A percentile compares a stretch with the other conserved stretches of the same genome.
Evolutionary conservation across 2,329 filamentous ascomycete genomes (phyloP).

Genomic region (Exophiala phaeomuriformis): DNA sequence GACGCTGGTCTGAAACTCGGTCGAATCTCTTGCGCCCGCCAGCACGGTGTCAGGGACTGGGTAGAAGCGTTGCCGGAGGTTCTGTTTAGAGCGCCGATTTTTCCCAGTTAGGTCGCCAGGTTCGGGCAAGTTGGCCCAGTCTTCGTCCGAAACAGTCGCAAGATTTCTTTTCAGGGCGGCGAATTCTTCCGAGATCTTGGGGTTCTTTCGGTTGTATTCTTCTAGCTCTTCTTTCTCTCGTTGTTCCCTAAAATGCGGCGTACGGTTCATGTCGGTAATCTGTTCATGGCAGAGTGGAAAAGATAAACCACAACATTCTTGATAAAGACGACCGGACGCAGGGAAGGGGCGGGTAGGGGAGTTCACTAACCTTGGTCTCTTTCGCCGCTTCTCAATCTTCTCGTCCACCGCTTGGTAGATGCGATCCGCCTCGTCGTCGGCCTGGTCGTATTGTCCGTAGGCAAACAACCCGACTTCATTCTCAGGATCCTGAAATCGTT

Average conservation of each 20-base stretch:
- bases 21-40: conserved; percentile 71
- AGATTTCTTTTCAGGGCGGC: conserved; percentile 89
- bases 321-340: conserved; percentile 11
- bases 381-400: conserved; percentile 87
- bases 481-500: conserved; percentile 88
- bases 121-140: conserved; percentile 92
- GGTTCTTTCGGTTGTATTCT: conserved; percentile 94
- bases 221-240: conserved; percentile 85
- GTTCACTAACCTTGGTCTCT: conserved; percentile 70
- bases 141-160: conserved; percentile 81
- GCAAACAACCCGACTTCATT: conserved; percentile 95
- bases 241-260: conserved; percentile 67
- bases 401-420: conserved; percentile 96
- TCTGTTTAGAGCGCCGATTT: conserved; percentile 77
- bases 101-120: conserved; percentile 95
- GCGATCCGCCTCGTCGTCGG: conserved; percentile 93
- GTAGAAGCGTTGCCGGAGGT: conserved; percentile 78
- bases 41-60: conserved; percentile 95
- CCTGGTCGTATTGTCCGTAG: conserved; percentile 90
- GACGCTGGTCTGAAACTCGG: conserved; percentile 82
- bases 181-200: conserved; percentile 97
- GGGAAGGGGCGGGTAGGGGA: conserved; percentile 21
- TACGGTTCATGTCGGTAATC: conserved; percentile 65
- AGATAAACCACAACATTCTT: conserved; percentile 54
- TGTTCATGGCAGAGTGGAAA: conserved; percentile 59